Percentiles rank a stretch among this genome's conserved stretches.
These are phyloP conservation scores for Crithidia mellificae DNA, from an alignment of 208 protist species.

Conservation along the genomic window DNA sequence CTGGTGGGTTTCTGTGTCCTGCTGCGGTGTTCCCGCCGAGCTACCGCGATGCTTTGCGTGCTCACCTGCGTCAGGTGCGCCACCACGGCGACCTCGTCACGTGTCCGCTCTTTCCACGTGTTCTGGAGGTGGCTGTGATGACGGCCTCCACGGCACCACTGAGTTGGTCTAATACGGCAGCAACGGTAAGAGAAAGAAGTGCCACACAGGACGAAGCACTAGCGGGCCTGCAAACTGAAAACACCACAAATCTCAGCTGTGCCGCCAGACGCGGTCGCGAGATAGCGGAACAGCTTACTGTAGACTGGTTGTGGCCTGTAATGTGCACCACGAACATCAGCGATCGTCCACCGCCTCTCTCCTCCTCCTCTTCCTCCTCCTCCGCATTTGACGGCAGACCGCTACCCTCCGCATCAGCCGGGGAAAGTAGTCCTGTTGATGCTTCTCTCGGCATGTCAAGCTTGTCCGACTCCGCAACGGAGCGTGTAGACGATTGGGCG, in stretches of 20 bases:
- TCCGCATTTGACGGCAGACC: no score
- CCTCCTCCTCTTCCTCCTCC: no score
- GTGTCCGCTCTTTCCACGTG: conserved; percentile 47
- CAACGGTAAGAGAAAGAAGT: not conserved
- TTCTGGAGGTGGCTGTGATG: conserved; percentile 46
- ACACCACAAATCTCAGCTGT: no score
- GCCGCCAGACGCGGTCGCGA: conserved; percentile 14
- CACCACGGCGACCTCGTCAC: conserved; percentile 42
- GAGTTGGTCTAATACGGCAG: not conserved
- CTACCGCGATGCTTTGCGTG: conserved; percentile 27
- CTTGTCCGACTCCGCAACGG: no score
- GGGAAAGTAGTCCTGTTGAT: not conserved
- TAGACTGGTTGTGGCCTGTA: conserved; percentile 33
- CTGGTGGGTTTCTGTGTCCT: conserved; percentile 26
- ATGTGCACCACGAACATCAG: conserved; percentile 11
- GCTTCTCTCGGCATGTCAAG: not conserved
- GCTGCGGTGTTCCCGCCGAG: conserved; percentile 16
- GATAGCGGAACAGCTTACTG: conserved; percentile 7
- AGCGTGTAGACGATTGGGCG: conserved; percentile 20
- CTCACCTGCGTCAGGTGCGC: conserved; percentile 19
- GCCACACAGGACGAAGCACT: not conserved
- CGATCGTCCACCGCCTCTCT: no score
- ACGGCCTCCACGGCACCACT: not conserved
- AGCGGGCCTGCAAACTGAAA: no score
- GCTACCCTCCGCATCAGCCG: no score